Evolutionary conservation across 2,329 filamentous ascomycete genomes (phyloP).

Genomic region (Fusarium sp.): DNA sequence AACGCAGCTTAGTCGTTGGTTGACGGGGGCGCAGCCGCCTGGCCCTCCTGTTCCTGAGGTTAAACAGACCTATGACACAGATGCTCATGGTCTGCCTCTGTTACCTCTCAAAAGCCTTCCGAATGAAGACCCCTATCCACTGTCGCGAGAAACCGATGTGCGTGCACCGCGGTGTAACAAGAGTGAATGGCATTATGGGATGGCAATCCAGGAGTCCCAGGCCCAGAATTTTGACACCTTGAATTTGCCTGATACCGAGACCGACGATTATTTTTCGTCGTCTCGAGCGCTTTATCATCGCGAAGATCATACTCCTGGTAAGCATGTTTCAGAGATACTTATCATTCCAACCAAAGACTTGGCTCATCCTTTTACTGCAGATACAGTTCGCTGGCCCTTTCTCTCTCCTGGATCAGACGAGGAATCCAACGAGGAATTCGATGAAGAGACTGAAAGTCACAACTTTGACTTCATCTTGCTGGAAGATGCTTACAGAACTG

Average conservation of each 20-base stretch:
- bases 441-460: not conserved
- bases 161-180: not conserved
- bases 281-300: not conserved
- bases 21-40: not conserved
- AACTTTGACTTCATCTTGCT: not conserved
- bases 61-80: not conserved
- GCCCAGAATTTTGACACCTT: not conserved
- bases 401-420: not conserved
- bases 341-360: not conserved
- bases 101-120: not conserved
- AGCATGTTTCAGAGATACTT: not conserved
- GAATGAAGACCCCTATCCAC: not conserved
- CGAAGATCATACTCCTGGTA: not conserved
- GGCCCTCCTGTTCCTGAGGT: not conserved
- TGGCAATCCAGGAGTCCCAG: not conserved
- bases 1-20: not conserved
- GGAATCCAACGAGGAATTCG: not conserved
- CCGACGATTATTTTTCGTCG: too few relatives aligned
- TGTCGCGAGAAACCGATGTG: not conserved
- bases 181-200: not conserved
- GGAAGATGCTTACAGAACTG: not conserved
- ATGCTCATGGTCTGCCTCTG: slow-evolving; percentile 2
- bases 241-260: too few relatives aligned
- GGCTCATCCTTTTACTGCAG: not conserved
- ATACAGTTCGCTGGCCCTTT: not conserved